Base-by-base conservation (phyloP, 257 asterid species). In the Fraxinus anomala region DNA sequence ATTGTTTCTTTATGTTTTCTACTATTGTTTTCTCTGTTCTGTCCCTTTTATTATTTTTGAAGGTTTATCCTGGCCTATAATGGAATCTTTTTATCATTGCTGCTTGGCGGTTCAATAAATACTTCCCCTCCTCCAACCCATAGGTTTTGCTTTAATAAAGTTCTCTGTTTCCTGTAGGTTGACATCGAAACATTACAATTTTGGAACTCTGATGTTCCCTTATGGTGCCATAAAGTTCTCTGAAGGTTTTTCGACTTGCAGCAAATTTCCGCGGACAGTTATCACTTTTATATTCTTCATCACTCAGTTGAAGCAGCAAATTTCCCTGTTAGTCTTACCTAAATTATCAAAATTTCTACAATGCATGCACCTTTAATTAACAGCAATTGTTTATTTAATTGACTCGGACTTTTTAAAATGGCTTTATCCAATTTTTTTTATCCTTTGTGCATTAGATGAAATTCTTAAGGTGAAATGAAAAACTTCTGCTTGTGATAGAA, bases 261-360 rank as follows among this genome's bases (percentile, higher is more conserved):
- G 69, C 34, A 26, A 26, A 63, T 9, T 63, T 10, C 69, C 2
- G 12, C 6, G 1, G 33, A 61, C 28, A 26, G 69, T 63, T 10
- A 26, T 63, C 34, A 3, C 19, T 63, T 63, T 26, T 26, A 26
- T 63, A 31, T 31, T 63, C 34, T 63, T 63, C 69, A 63, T 12
- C 36, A 24, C 69, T 63, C 69, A 63, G 69, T 63, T 63, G 69
- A 63, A 63, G 69, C 69, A 24, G 69, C 69, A 24, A 26, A 23
- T 63, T 63, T 23, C 33, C 30, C 69, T 26, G 69, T 63, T 26
- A 24, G 36, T 63, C 36, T 63, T 63, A 23, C 6, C 69, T 23
- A 10, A 23, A 63, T 63, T 63, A 63, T 26, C 4, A 63, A 10
- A 9, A 9, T 23, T 26, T 23, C 69, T 63, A 26, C 19, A 11